A percentile compares a stretch with the other conserved stretches of the same genome.
Conservation (phyloP, 2,329 filamentous ascomycete species). For the Apiospora aurea region DNA sequence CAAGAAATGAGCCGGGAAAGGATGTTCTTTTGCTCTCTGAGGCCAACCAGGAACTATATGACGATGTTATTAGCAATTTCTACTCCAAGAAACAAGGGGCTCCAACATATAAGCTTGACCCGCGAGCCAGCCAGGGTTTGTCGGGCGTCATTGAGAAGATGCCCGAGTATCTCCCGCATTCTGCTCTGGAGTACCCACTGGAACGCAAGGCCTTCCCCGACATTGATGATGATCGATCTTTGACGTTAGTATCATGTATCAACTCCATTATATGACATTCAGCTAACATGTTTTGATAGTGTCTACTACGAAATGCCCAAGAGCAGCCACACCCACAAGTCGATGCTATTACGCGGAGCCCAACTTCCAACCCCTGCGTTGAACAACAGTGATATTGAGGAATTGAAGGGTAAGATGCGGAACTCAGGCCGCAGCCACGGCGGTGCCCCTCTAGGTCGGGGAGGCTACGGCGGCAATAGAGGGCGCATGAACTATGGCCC, state of each 20-base stretch:
- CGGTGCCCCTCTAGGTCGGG: constrained; percentile 64
- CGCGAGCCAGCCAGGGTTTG: constrained; percentile 77
- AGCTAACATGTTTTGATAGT: constrained; percentile 54
- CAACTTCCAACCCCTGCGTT: constrained; percentile 76
- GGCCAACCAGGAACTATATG: constrained; percentile 78
- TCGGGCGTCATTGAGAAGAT: constrained; percentile 84
- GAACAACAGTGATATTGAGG: constrained; percentile 77
- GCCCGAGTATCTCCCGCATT: constrained; percentile 83
- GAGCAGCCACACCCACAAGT: constrained; percentile 80
- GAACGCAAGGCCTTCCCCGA: constrained; percentile 74
- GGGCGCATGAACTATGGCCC: constrained; percentile 43
- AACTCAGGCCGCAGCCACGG: constrained; percentile 74
- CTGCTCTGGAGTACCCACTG: constrained; percentile 79
- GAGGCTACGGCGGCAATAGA: constrained; percentile 36
- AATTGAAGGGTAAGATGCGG: constrained; percentile 70
- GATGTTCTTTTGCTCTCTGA: constrained; percentile 88
- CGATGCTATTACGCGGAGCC: constrained; percentile 88
- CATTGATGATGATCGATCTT: constrained; percentile 84
- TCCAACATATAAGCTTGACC: constrained; percentile 74
- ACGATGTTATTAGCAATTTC: constrained; percentile 83
- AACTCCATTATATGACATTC: neutral
- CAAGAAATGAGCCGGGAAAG: constrained; percentile 79
- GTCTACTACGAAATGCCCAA: constrained; percentile 86
- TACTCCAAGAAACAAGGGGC: constrained; percentile 87
- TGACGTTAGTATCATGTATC: constrained; percentile 67